phyloP scores from a whole-genome alignment of 1,284 basidiomycete species.

The Sphagnurus paluster region DNA sequence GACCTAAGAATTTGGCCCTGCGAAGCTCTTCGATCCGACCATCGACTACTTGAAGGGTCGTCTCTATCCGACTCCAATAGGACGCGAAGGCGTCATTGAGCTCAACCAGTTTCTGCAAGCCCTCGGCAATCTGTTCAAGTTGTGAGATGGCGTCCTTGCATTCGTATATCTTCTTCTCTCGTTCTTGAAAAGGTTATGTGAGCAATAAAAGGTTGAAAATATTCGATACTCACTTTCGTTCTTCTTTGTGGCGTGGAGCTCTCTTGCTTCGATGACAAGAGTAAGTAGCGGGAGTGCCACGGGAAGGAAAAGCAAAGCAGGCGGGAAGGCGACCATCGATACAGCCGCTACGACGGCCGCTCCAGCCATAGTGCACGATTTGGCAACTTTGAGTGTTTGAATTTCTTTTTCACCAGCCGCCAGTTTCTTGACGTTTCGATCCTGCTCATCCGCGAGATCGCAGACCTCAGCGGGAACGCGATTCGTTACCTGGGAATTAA shows the following conservation, averaged over 20 bases:
- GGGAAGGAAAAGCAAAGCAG: slow-evolving; percentile 11
- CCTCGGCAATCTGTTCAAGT: slow-evolving; percentile 4
- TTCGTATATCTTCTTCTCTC: slow-evolving; percentile 7
- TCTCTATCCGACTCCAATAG: slow-evolving; percentile 14
- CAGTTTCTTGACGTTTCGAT: neutral
- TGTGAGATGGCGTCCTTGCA: slow-evolving; percentile 9
- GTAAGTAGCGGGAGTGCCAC: slow-evolving; percentile 12
- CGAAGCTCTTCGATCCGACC: slow-evolving; percentile 13
- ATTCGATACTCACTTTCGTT: slow-evolving; percentile 7
- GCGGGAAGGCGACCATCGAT: slow-evolving; percentile 9
- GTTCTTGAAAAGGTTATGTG: neutral
- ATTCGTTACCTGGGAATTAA: slow-evolving; percentile 2
- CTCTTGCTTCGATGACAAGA: slow-evolving; percentile 8
- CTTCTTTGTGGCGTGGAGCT: slow-evolving; percentile 7
- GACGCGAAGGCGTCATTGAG: slow-evolving; percentile 11
- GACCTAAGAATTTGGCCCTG: neutral
- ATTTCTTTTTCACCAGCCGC: slow-evolving; percentile 1
- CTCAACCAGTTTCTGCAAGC: slow-evolving; percentile 7
- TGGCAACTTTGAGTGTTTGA: slow-evolving; percentile 6
- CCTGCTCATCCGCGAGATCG: slow-evolving; percentile 1
- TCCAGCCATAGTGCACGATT: slow-evolving; percentile 6
- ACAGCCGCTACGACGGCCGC: slow-evolving; percentile 11
- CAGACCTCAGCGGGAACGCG: slow-evolving; percentile 2
- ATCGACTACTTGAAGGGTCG: slow-evolving; percentile 11
- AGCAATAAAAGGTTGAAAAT: too few species aligned